Base-by-base conservation (phyloP, 169 alveolate genomes). In the Plasmodium billcollinsi region DNA sequence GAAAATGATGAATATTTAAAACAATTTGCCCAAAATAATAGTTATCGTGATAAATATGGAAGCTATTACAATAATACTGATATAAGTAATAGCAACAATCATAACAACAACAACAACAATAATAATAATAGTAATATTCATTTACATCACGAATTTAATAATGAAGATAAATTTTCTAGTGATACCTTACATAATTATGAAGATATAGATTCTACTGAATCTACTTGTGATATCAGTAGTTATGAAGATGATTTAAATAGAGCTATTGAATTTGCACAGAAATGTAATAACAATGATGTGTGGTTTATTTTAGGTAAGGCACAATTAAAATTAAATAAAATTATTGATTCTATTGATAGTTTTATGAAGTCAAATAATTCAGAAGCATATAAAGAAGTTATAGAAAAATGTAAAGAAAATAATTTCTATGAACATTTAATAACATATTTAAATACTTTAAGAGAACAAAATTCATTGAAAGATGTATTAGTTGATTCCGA, bases 251-350 rank as follows among this genome's bases (percentile, higher is more conserved):
- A 95, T 66, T 83, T 96, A 49, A 94, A 95, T 56, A 90, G 97
- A 86, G 99, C 98, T 24, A 74, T 94, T 52, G 98, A 95, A 59
- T 96, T 88, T 97, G 92, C 97, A 92, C 90, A 93, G 91, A 90
- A 89, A 74, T 88, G 94, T 69, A 73, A 95, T 93, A 88, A 92
- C 74, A 56, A 95, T 12, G 93, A 90, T 86, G 98, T 97, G 18
- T 98, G 99, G 99, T 96, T 97, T 83, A 96, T 95, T 73, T 94
- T 98, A 43, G 99, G 99, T 33, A 96, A 96, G 80, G 99, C 99
- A 24, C 98, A 97, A 88, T 96, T 98, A 76, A 96, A 95, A 72
- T 92, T 94, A 71, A 96, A 93, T 62, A 78, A 93, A 69, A 94
- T 97, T 20, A 95, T 95, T 45, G 99, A 98, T 74, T 98, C 99